Evolutionary conservation across 2,329 filamentous ascomycete species (phyloP), one percentile per base, ranked within the genome.

Genomic region (Diaporthe citrichinensis): DNA sequence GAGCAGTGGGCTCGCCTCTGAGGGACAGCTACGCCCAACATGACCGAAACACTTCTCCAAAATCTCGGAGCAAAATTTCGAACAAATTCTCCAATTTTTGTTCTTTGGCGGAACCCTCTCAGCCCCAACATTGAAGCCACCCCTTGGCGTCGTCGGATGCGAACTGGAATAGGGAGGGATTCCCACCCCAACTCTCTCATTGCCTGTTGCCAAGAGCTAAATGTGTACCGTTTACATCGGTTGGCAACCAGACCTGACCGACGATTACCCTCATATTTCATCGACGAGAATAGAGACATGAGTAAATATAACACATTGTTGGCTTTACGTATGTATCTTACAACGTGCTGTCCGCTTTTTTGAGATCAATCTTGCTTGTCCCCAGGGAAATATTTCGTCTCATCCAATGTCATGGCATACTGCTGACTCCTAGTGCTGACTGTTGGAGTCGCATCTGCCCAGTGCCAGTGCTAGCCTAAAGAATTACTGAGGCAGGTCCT

Each of bases 11-110:
- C 23, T 71, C 46, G 12, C 58, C 41, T 58, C 17, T 58, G 55
- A 9, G 9, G 51, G 74, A 61, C 23, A 49, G 58, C 65, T 61
- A 67, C 72, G 23, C 23, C 58, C 46, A 55, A 55, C 15, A 17
- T 20, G 34, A 31, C 23, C 5, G 34, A 39, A 74, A 20, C 8
- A 23, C 20, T 7, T 28, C 23, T 49, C 23, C 23, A 17, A 20
- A n/a, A 20, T 12, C 39, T 61, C 67, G 51, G 17, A 28, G 23
- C 7, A 44, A 73, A 65, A 17, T 14, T 39, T 67, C 20, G 28
- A 34, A 55, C 36, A 39, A 6, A 68, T 51, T 25, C 4, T 51
- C 62, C 46, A 2, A 55, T 62, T 46, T 55, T 61, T 28, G 2
- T 31, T 74, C 61, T 46, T 61, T 31, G 15, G 34, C 1, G 34